Evolutionary conservation across 2,329 filamentous ascomycete species (phyloP), one percentile per base, ranked within the genome.

Genomic region (Aureobasidium leucospermi): DNA sequence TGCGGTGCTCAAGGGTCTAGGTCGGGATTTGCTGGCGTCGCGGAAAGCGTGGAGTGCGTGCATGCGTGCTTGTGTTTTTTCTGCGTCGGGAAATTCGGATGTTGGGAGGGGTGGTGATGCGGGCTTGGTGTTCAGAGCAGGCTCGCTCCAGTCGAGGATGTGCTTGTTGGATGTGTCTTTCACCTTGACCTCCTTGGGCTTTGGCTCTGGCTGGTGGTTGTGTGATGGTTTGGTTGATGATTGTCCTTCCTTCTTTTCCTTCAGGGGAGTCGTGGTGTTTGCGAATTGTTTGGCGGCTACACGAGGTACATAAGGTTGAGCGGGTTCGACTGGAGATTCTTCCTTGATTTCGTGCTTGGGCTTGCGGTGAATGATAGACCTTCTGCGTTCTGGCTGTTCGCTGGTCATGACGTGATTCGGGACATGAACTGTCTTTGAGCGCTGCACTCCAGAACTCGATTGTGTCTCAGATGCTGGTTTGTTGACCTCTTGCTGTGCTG

Each of bases 1-100:
- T n/a, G 62, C 62, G 13, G 57, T 59, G 60, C 59, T 63, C 13
- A 61, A 51, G 3, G 62, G 59, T 31, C 62, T 42, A 1, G 41
- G 58, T 1, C 56, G 52, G 6, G 51, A n/a, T 13, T 58, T 55
- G n/a, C 42, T 45, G 5, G 55, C 45, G 34, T 53, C 32, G 46
- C 23, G 41, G 49, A 59, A 46, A 29, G 34, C 48, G 31, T 61
- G 43, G 15, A 56, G 38, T 11, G 42, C 39, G 7, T 53, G 39
- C 29, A 60, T 52, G 10, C 55, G 55, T 31, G 31, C 32, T 10
- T 58, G 60, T 19, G 55, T 16, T 7, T 15, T 59, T 61, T 52
- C 38, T 32, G 47, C 47, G 28, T 61, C 43, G 11, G 42, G 39
- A 16, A n/a, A 32, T 13, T 42, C 58, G n/a, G 15, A 1, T 23